Base-by-base conservation (phyloP, 768 basidiomycete genomes). In the Termitomyces sp. region DNA sequence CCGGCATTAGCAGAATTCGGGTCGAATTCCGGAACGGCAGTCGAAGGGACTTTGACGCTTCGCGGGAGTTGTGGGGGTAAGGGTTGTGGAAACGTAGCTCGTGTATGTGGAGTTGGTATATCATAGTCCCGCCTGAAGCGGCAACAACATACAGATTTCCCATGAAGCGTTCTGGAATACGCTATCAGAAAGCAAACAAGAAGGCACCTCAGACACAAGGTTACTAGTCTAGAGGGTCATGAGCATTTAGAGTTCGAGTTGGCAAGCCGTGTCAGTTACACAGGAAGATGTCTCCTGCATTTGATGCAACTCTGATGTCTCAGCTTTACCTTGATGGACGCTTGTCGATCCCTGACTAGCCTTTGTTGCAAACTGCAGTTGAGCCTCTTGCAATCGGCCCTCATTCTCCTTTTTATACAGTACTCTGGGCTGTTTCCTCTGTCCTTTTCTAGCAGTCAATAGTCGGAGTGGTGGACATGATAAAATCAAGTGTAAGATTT, bases 151-250 rank as follows among this genome's bases (percentile, higher is more conserved):
- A 86, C 1, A 83, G 83, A 64, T 93, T 92, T 14, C 82, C 84
- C 21, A 76, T 73, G 66, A 92, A 92, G 25, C 72, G 80, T 54
- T 87, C 91, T 93, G 41, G 53, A 34, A 35, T 19, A 47, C 23
- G 37, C 14, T 23, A 30, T 56, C 40, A 55, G 52, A 48, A 23
- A 28, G 23, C 16, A 52, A 45, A 48, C 44, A 32, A 14, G 19
- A 27, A 17, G 41, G 21, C 19, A 27, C 37, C 10, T 37, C 9
- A 3, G 70, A 37, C 17, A 37, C 78, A 51, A 46, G n/a, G 37
- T 39, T 32, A 90, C 90, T 84, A 53, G 92, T 92, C 62, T 91
- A n/a, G n/a, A n/a, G n/a, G n/a, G n/a, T n/a, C n/a, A n/a, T n/a
- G n/a, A 44, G 25, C 25, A 27, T 16, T 27, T 44, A 25, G 25